Percentiles rank a stretch among this genome's conserved stretches.
phyloP scores from a whole-genome alignment of 2,329 filamentous ascomycete genomes.

The Colletotrichum noveboracense region DNA sequence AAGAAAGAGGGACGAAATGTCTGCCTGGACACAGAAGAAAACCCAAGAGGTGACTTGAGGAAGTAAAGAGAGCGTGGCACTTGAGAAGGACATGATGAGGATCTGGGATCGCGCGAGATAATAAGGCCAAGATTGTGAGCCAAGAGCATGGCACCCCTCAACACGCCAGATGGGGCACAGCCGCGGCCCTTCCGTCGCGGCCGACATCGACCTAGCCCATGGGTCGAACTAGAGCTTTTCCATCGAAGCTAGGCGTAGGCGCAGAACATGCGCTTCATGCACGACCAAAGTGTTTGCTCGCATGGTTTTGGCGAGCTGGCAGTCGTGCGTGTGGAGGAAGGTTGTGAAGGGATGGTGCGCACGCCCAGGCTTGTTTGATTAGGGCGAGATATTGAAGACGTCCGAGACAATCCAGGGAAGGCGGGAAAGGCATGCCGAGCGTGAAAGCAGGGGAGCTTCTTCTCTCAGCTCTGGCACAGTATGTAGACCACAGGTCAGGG shows the following conservation, averaged over 20 bases:
- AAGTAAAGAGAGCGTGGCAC: not conserved
- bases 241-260: not conserved
- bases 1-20: not conserved
- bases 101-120: not conserved
- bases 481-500: not conserved
- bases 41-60: not conserved
- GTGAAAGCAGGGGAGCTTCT: conserved; percentile 1
- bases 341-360: conserved; percentile 13
- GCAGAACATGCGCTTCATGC: not conserved
- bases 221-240: not conserved
- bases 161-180: not conserved
- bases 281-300: not conserved
- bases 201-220: not conserved
- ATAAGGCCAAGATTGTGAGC: conserved; percentile 8
- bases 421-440: conserved; percentile 9
- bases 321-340: not conserved
- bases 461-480: not conserved
- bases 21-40: not conserved
- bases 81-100: not conserved
- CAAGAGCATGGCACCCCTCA: not conserved
- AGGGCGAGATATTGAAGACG: conserved; percentile 21
- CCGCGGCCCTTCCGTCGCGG: not conserved
- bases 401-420: conserved; percentile 17
- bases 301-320: conserved; percentile 1
- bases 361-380: conserved; percentile 7